phyloP scores from a whole-genome alignment of 192 early-diverging fungal genomes.

The Geosiphon pyriformis region DNA sequence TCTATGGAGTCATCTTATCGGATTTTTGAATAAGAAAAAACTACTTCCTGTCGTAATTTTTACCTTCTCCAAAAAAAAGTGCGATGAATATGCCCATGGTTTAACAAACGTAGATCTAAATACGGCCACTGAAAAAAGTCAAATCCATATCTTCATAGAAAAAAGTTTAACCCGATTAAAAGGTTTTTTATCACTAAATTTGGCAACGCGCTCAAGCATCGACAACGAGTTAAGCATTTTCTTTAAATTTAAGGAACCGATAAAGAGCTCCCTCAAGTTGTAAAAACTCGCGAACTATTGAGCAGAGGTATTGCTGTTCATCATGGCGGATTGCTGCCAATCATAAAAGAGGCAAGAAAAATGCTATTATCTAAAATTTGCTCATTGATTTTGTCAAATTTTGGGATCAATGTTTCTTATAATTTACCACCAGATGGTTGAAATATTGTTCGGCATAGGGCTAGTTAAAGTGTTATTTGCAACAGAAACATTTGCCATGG shows the following conservation, averaged over 20 bases:
- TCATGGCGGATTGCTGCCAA: conserved; percentile 93
- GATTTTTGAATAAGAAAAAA: conserved; percentile 63
- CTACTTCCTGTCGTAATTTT: conserved; percentile 90
- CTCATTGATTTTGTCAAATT: background rate
- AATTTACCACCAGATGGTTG: conserved; percentile 65
- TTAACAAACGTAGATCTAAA: conserved; percentile 81
- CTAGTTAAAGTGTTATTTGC: conserved; percentile 93
- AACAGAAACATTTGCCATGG: conserved; percentile 99
- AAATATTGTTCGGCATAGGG: conserved; percentile 87
- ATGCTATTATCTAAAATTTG: background rate
- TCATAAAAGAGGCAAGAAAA: conserved; percentile 81
- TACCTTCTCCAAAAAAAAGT: conserved; percentile 91
- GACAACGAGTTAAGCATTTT: too few species aligned
- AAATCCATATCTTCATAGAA: conserved; percentile 86
- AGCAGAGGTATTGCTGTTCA: conserved; percentile 94
- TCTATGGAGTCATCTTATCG: conserved; percentile 77
- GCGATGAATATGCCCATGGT: conserved; percentile 82
- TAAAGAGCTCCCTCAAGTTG: conserved; percentile 81
- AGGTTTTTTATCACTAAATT: conserved; percentile 21
- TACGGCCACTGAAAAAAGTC: conserved; percentile 61
- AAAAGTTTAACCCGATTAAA: conserved; percentile 73
- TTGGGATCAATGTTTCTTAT: background rate
- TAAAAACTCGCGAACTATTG: conserved; percentile 77
- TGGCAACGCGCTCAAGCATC: background rate
- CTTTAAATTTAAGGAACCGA: conserved; percentile 49